A percentile compares a stretch with the other conserved stretches of the same genome.
phyloP scores from a whole-genome alignment of 129 eudicot species.

The Centaurea solstitialis region DNA sequence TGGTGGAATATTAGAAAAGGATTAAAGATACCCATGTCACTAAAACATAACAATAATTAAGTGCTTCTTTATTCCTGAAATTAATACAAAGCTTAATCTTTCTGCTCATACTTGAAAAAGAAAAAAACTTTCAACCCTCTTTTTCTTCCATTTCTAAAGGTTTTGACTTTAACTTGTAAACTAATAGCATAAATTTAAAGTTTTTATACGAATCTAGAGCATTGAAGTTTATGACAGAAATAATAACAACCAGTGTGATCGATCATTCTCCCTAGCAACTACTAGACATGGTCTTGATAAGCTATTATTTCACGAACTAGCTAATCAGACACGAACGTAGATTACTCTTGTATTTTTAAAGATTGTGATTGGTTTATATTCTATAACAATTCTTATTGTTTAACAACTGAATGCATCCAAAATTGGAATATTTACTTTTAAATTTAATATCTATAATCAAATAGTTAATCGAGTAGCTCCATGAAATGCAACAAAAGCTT shows the following conservation, averaged over 20 bases:
- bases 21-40: slow-evolving; percentile 25
- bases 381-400: not conserved
- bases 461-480: slow-evolving; percentile 4
- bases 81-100: slow-evolving; percentile 26
- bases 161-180: slow-evolving; percentile 4
- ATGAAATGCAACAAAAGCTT: slow-evolving; percentile 6
- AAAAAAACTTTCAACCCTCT: not conserved
- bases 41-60: slow-evolving; percentile 16
- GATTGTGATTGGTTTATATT: not conserved
- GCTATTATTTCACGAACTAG: too few relatives aligned
- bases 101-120: not conserved
- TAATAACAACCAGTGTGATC: not conserved
- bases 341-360: too few relatives aligned
- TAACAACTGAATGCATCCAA: not conserved
- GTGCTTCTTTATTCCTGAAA: slow-evolving; percentile 29
- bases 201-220: not conserved
- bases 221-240: not conserved
- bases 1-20: slow-evolving; percentile 28
- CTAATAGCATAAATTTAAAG: not conserved
- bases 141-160: slow-evolving; percentile 3
- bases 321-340: too few relatives aligned
- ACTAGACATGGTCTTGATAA: too few relatives aligned
- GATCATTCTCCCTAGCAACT: too few relatives aligned
- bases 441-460: not conserved
- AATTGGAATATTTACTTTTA: not conserved